Conservation (phyloP, 2,329 filamentous ascomycete species). For the Ceratocystis cacaofunesta region DNA sequence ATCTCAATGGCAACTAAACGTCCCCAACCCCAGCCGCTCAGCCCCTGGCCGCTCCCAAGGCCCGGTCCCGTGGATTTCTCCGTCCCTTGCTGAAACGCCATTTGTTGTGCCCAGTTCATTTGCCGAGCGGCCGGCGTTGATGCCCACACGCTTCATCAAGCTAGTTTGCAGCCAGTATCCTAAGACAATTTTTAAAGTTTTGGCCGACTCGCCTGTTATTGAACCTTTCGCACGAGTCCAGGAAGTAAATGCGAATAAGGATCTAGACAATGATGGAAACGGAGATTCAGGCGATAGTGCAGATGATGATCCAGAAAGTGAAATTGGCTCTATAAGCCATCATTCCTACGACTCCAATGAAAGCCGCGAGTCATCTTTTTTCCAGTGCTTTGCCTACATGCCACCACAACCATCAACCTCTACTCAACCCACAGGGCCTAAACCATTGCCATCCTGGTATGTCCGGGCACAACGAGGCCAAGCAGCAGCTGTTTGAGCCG, state of each 20-base stretch:
- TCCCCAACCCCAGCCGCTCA: neutral
- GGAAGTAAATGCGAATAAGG: no score
- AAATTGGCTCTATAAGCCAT: neutral
- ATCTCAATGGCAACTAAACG: neutral
- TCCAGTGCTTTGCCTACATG: neutral
- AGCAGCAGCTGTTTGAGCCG: no score
- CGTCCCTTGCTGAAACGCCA: neutral
- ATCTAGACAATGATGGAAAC: no score
- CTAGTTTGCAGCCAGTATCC: neutral
- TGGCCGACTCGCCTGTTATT: no score
- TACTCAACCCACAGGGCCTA: neutral
- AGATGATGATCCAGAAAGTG: neutral
- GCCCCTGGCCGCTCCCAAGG: neutral
- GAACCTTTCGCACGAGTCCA: no score
- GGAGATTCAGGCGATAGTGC: no score
- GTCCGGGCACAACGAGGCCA: no score
- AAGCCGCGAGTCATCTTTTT: neutral
- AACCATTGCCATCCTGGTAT: neutral
- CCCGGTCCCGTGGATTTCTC: neutral
- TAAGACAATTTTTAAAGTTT: neutral
- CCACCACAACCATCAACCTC: neutral
- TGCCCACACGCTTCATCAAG: neutral
- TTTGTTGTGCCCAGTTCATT: neutral
- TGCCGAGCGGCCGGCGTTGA: neutral
- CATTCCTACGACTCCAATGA: neutral